These are phyloP conservation scores for Ustilago loliicola DNA, from an alignment of 1,284 basidiomycete genomes.

Conservation along the genomic window DNA sequence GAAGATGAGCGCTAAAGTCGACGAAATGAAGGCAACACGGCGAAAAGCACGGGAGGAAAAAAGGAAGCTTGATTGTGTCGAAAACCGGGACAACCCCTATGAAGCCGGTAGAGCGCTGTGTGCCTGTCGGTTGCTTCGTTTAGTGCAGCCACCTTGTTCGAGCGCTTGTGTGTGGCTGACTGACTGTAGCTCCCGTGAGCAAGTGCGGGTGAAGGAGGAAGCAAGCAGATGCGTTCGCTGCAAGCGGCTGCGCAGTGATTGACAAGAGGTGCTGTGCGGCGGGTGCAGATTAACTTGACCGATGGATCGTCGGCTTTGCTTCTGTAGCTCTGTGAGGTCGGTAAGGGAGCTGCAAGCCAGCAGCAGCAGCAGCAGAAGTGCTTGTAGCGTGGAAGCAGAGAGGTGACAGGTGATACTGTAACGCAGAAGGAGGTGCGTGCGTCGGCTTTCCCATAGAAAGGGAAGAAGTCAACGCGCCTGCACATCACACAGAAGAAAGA, in stretches of 20 bases:
- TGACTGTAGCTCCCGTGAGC: background rate
- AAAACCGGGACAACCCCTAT: conserved; percentile 3
- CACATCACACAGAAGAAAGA: background rate
- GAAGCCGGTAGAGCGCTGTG: conserved; percentile 5
- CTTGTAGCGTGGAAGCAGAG: background rate
- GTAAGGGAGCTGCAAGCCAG: background rate
- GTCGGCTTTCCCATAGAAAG: background rate
- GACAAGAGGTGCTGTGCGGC: background rate
- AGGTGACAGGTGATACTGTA: conserved; percentile 1
- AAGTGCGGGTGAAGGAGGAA: background rate
- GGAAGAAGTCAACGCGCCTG: conserved; percentile 2
- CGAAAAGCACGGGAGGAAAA: background rate
- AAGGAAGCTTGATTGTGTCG: background rate
- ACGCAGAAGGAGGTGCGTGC: conserved; percentile 8
- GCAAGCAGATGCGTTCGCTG: background rate
- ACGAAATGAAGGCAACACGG: conserved; percentile 17
- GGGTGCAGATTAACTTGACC: background rate
- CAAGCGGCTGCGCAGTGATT: conserved; percentile 4
- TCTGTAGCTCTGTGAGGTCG: background rate
- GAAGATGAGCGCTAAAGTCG: background rate
- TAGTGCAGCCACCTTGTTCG: background rate
- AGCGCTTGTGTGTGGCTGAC: background rate
- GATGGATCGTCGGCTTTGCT: background rate
- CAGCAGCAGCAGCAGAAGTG: background rate
- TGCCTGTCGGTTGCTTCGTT: no score